Evolutionary conservation across 129 eudicot species (phyloP).

Genomic region (Centella asiatica): DNA sequence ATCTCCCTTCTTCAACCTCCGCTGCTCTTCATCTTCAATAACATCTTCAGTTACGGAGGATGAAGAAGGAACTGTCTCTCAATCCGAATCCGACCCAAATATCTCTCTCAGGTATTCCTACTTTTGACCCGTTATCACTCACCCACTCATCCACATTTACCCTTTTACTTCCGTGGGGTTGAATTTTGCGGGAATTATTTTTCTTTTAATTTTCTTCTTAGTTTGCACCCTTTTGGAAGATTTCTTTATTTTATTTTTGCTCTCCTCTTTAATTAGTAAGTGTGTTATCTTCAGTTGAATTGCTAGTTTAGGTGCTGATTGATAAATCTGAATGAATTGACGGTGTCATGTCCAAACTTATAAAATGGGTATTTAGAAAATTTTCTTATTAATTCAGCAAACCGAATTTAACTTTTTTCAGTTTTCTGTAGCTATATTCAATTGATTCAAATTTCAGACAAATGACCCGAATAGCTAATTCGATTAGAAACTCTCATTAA

Average conservation of each 20-base stretch:
- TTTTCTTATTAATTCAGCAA: too few relatives aligned
- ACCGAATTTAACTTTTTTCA: too few relatives aligned
- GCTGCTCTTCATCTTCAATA: conserved; percentile 18
- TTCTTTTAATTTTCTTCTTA: not conserved
- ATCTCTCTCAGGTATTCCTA: conserved; percentile 13
- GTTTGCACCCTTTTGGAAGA: too few relatives aligned
- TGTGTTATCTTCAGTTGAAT: not conserved
- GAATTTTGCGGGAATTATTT: too few relatives aligned
- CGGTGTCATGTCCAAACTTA: too few relatives aligned
- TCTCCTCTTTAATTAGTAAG: not conserved
- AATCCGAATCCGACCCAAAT: conserved; percentile 3
- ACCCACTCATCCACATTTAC: not conserved
- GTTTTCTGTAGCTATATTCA: too few relatives aligned
- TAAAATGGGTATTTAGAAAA: too few relatives aligned
- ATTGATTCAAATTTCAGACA: too few relatives aligned
- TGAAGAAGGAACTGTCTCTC: conserved; percentile 4
- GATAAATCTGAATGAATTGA: too few relatives aligned
- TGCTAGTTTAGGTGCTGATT: not conserved
- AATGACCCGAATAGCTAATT: too few relatives aligned
- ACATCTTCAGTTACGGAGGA: conserved; percentile 13
- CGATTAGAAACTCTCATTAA: too few relatives aligned
- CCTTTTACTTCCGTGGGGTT: not conserved
- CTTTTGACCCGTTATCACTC: not conserved
- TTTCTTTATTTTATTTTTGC: not conserved
- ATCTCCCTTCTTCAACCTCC: not conserved